phyloP scores from a whole-genome alignment of 2,329 filamentous ascomycete species.

The Cladobotryum mycophilum region DNA sequence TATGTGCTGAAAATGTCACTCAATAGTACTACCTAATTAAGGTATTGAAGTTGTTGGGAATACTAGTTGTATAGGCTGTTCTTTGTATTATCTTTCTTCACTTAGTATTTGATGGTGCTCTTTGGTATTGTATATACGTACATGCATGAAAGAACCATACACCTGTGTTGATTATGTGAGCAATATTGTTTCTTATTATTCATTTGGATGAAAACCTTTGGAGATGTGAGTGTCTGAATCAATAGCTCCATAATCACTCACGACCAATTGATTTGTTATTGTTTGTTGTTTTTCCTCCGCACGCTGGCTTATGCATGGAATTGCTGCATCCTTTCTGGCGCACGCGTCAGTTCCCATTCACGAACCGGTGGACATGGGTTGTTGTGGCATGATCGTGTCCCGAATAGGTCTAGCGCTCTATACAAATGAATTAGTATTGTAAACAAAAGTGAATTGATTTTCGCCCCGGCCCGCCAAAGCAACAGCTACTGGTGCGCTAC shows the following conservation, averaged over 20 bases:
- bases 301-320: too few relatives aligned
- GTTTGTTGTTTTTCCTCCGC: too few relatives aligned
- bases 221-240: too few relatives aligned
- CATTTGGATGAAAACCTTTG: too few relatives aligned
- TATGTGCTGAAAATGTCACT: too few relatives aligned
- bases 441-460: slow-evolving; percentile 8
- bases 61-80: too few relatives aligned
- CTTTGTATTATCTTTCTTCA: too few relatives aligned
- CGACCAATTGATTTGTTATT: too few relatives aligned
- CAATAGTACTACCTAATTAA: too few relatives aligned
- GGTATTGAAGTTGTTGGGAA: too few relatives aligned
- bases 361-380: neutral
- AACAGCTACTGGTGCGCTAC: neutral
- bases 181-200: neutral
- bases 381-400: neutral
- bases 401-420: neutral
- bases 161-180: neutral
- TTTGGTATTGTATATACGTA: neutral
- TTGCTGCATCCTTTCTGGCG: neutral
- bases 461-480: neutral
- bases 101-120: neutral
- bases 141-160: neutral
- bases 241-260: too few relatives aligned
- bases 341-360: slow-evolving; percentile 7
- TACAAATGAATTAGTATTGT: neutral